Evolutionary conservation across 257 asterid genomes (phyloP).

Genomic region (Apocynum venetum): DNA sequence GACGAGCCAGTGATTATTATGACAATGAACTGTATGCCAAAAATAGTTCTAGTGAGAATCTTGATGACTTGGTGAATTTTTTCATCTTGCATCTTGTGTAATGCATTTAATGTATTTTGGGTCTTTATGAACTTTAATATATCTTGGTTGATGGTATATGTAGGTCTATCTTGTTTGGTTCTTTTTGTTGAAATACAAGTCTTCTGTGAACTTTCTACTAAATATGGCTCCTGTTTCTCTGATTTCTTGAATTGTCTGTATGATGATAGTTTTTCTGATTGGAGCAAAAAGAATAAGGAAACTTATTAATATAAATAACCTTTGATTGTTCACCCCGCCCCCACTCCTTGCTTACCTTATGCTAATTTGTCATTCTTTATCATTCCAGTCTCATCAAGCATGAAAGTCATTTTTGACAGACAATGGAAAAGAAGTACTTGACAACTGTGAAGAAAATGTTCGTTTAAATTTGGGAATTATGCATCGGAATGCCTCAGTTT

Average conservation of each 20-base stretch:
- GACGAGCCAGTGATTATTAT: neutral
- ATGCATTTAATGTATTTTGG: neutral
- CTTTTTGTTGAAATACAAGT: neutral
- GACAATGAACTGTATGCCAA: neutral
- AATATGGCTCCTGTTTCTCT: neutral
- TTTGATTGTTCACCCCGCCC: neutral
- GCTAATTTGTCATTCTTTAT: constrained; percentile 8
- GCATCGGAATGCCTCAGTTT: constrained; percentile 41
- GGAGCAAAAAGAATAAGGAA: neutral
- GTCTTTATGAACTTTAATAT: neutral
- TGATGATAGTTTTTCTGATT: neutral
- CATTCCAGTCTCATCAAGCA: constrained; percentile 17
- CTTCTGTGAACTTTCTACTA: neutral
- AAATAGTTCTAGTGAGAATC: neutral
- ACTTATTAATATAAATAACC: neutral
- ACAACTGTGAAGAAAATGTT: constrained; percentile 66
- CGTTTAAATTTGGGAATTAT: constrained; percentile 49
- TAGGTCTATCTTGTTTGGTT: neutral
- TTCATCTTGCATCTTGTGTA: neutral
- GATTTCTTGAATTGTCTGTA: neutral
- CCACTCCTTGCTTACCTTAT: neutral
- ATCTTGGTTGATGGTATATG: neutral
- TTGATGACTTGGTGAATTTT: neutral
- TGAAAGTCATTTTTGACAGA: constrained; percentile 42
- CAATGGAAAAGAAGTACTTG: constrained; percentile 68